Conservation (phyloP, 768 basidiomycete genomes). For the Lactarius sanguifluus region DNA sequence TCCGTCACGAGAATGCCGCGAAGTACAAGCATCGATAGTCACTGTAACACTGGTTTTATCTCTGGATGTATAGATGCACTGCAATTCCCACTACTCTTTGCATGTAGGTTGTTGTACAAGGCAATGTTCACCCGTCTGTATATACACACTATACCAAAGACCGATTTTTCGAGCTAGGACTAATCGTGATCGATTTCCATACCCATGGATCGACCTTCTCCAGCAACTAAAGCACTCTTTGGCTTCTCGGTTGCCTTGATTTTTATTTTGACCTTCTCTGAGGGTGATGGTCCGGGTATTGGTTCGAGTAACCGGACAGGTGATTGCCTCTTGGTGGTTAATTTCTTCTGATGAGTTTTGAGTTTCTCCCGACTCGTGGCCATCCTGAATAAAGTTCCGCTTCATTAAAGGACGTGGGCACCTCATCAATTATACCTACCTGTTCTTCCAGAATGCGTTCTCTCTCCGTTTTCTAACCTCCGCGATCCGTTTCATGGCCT, state of each 20-base stretch:
- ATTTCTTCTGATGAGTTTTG: slow-evolving; percentile 69
- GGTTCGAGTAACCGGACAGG: slow-evolving; percentile 71
- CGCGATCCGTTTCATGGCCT: slow-evolving; percentile 92
- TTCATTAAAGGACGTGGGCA: neutral
- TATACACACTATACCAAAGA: neutral
- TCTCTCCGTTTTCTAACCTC: slow-evolving; percentile 92
- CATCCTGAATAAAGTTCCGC: slow-evolving; percentile 57
- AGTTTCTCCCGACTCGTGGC: slow-evolving; percentile 76
- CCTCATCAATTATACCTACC: slow-evolving; percentile 40
- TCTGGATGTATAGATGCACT: slow-evolving; percentile 12
- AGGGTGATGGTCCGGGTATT: slow-evolving; percentile 43
- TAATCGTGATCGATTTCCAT: slow-evolving; percentile 86
- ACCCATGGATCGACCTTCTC: slow-evolving; percentile 85
- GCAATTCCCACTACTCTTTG: neutral
- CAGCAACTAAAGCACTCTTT: slow-evolving; percentile 72
- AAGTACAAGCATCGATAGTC: slow-evolving; percentile 85
- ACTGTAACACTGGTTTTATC: neutral
- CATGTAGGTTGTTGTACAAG: neutral
- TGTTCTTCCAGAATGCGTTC: slow-evolving; percentile 94
- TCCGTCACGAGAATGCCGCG: slow-evolving; percentile 80
- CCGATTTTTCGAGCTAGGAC: slow-evolving; percentile 27
- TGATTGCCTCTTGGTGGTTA: slow-evolving; percentile 49
- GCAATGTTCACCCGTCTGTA: slow-evolving; percentile 1
- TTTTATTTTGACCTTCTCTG: slow-evolving; percentile 65
- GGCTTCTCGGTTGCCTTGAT: slow-evolving; percentile 68